phyloP scores from a whole-genome alignment of 257 asterid species.

The Solanum chaucha region DNA sequence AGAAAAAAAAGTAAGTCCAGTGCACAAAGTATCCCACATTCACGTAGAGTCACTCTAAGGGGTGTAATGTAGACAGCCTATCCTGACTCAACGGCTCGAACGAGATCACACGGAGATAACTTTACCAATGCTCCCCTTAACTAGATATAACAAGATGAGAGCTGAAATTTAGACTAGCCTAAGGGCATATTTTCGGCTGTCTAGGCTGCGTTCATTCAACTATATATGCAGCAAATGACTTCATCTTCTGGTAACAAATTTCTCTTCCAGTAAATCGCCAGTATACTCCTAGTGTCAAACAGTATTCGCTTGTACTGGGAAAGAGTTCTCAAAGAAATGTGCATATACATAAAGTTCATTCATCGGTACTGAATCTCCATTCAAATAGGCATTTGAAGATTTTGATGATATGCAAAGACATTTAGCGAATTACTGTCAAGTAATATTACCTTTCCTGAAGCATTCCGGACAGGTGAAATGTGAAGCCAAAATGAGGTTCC shows the following conservation, averaged over 20 bases:
- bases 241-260: background rate
- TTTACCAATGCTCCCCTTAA: too few species aligned
- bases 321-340: background rate
- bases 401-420: background rate
- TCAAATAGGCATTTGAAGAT: background rate
- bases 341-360: background rate
- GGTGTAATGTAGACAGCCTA: background rate
- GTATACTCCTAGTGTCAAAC: background rate
- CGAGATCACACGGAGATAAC: too few species aligned
- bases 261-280: background rate
- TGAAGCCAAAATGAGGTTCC: constrained; percentile 79
- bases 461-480: constrained; percentile 80
- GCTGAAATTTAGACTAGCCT: too few species aligned
- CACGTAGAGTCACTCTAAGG: background rate
- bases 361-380: background rate
- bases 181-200: too few species aligned
- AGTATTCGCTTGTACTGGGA: background rate
- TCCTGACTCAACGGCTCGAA: too few species aligned
- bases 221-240: background rate
- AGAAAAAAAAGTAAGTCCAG: background rate
- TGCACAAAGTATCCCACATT: background rate
- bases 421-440: background rate
- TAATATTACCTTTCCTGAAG: constrained; percentile 71
- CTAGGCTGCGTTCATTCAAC: too few species aligned
- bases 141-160: too few species aligned